phyloP scores from a whole-genome alignment of 345 rosid genomes.

The Acer negundo region DNA sequence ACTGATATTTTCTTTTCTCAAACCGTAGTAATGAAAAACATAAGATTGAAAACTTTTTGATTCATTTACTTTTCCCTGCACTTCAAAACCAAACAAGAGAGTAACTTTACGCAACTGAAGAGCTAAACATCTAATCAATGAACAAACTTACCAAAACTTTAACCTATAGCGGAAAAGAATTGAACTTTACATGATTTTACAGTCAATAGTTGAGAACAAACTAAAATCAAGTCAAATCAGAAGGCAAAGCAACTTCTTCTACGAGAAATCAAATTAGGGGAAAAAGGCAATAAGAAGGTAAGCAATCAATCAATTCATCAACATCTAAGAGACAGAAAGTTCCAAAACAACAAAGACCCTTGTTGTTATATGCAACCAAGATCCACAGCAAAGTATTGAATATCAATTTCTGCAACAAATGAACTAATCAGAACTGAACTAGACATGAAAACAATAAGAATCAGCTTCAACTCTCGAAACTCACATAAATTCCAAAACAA shows the following conservation, averaged over 20 bases:
- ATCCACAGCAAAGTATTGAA: slow-evolving; percentile 18
- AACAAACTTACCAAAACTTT: not conserved
- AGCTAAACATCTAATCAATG: not conserved
- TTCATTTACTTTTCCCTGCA: not conserved
- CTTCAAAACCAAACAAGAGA: slow-evolving; percentile 9
- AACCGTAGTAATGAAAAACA: not conserved
- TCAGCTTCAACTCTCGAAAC: slow-evolving; percentile 18
- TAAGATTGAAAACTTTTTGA: not conserved
- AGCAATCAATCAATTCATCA: slow-evolving; percentile 4
- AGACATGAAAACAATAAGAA: slow-evolving; percentile 6
- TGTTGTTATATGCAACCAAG: slow-evolving; percentile 18
- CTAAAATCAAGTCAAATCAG: not conserved
- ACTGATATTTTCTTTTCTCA: not conserved
- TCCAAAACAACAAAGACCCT: slow-evolving; percentile 2
- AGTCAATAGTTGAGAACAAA: not conserved
- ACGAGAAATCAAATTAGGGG: not conserved
- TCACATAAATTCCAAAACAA: not conserved
- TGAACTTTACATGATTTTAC: slow-evolving; percentile 12
- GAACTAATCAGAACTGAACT: slow-evolving; percentile 18
- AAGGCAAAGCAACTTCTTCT: not conserved
- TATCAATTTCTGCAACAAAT: slow-evolving; percentile 5
- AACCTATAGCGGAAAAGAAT: slow-evolving; percentile 1
- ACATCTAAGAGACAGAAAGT: not conserved
- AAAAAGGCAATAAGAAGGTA: not conserved
- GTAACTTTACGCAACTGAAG: not conserved